These are phyloP conservation scores for Barnettozyma hawaiiensis DNA, from an alignment of 1,139 yeast species.

Conservation along the genomic window DNA sequence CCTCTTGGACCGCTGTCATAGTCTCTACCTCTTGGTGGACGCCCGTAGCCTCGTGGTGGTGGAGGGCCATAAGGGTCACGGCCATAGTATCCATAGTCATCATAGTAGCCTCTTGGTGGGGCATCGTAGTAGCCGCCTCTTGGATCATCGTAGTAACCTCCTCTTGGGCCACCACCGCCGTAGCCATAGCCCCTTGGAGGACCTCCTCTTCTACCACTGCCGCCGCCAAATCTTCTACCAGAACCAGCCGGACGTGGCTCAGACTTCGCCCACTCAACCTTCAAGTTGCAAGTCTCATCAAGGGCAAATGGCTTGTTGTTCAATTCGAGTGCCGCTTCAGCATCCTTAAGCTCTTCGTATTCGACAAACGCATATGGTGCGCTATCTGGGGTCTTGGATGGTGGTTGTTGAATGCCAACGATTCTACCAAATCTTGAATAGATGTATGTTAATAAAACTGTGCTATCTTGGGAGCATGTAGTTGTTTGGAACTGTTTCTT, in stretches of 20 bases:
- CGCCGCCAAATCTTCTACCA: constrained; percentile 19
- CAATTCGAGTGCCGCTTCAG: constrained; percentile 53
- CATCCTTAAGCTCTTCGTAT: constrained; percentile 52
- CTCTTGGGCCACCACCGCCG: constrained; percentile 10
- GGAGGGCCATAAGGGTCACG: constrained; percentile 14
- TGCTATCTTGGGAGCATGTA: neutral
- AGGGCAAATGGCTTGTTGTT: constrained; percentile 42
- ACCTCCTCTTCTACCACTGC: too few species aligned
- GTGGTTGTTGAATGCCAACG: constrained; percentile 64
- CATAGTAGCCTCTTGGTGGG: constrained; percentile 16
- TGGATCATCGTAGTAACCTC: constrained; percentile 18
- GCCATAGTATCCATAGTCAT: constrained; percentile 11
- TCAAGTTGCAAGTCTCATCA: constrained; percentile 36
- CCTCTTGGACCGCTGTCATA: constrained; percentile 17
- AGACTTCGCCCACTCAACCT: constrained; percentile 55
- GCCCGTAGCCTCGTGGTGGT: constrained; percentile 17
- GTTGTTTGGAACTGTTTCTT: too few species aligned
- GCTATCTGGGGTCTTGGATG: constrained; percentile 59
- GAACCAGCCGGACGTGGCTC: constrained; percentile 40
- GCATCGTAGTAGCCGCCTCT: constrained; percentile 15
- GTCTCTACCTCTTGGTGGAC: constrained; percentile 10
- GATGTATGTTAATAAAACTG: constrained; percentile 14
- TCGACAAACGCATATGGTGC: constrained; percentile 73
- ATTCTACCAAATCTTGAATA: constrained; percentile 50
- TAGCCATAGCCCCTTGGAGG: constrained; percentile 8